Evolutionary conservation across 1,284 basidiomycete species (phyloP), one percentile per base, ranked within the genome.

Genomic region (Kwoniella shivajii): DNA sequence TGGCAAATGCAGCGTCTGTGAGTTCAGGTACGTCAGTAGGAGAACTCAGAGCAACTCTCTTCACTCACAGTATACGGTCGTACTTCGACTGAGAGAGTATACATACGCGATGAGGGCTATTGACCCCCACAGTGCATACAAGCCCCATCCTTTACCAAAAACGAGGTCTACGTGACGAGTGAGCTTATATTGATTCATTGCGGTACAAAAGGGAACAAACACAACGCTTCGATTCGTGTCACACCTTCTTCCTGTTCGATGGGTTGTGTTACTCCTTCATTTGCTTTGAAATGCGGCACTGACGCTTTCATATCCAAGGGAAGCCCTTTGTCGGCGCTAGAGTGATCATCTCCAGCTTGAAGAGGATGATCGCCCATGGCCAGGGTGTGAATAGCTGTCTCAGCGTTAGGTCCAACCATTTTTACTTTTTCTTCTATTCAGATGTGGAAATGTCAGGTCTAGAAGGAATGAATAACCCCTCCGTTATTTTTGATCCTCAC

Each of bases 161-260:
- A 72, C 67, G 38, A 63, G 39, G 57, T 72, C 51, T 53, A 18
- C 11, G 22, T 18, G 9, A 13, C 4, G 5, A 7, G 3, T 38
- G 18, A 47, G 45, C 45, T n/a, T 6, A 16, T 6, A 11, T 33
- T 47, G 6, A 31, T 14, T 34, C 29, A 13, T 31, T 26, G 4
- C 22, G 16, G 27, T 18, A 3, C 9, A 27, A 7, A 5, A 10
- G 6, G 13, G 5, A 13, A 53, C 51, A 36, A 18, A 53, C 51
- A 72, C 7, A 72, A 46, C 2, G 70, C 60, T 49, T 72, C 70
- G 33, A 72, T 72, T 44, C 66, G 63, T 36, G 66, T 67, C 11
- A 70, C 70, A 26, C 70, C 70, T 22, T 61, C 65, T 16, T 64
- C 59, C 51, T 72, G 68, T 29, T 64, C 60, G 6, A 51, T 42